Evolutionary conservation across 306 rosid genomes (phyloP).

Genomic region (Ormosia semicastrata): DNA sequence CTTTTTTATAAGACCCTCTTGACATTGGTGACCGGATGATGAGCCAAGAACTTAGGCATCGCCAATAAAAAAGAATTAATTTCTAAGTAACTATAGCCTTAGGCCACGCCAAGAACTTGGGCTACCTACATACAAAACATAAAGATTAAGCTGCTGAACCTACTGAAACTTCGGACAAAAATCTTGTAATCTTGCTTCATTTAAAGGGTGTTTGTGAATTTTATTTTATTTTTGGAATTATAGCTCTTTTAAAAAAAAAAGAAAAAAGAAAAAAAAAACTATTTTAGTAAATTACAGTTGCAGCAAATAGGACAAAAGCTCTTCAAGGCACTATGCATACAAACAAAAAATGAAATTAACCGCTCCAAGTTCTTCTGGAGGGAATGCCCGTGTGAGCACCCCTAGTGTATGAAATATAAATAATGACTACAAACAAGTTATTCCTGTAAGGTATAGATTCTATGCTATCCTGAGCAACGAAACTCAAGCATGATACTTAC

Average conservation of each 20-base stretch:
- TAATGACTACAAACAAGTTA: background rate
- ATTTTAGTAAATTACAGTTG: too few species aligned
- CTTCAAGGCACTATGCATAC: background rate
- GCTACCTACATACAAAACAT: conserved; percentile 24
- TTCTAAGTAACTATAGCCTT: background rate
- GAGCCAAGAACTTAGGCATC: background rate
- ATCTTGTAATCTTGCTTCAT: background rate
- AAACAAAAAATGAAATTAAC: background rate
- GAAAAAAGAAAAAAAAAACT: background rate
- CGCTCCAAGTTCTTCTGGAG: background rate
- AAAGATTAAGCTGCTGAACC: conserved; percentile 30
- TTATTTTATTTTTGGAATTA: background rate
- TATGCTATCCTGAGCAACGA: conserved; percentile 10
- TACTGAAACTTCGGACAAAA: conserved; percentile 13
- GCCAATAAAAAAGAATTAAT: background rate
- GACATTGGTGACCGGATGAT: background rate
- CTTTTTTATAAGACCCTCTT: conserved; percentile 30
- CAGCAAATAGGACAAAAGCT: background rate
- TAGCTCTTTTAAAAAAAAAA: background rate
- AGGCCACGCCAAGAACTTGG: conserved; percentile 43
- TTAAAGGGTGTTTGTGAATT: background rate
- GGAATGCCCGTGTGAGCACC: background rate
- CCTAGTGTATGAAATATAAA: background rate
- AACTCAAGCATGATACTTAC: background rate
- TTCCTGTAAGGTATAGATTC: background rate